A percentile compares a stretch with the other conserved stretches of the same genome.
phyloP scores from a whole-genome alignment of 1,284 basidiomycete species.

The Cystobasidium slooffiae region DNA sequence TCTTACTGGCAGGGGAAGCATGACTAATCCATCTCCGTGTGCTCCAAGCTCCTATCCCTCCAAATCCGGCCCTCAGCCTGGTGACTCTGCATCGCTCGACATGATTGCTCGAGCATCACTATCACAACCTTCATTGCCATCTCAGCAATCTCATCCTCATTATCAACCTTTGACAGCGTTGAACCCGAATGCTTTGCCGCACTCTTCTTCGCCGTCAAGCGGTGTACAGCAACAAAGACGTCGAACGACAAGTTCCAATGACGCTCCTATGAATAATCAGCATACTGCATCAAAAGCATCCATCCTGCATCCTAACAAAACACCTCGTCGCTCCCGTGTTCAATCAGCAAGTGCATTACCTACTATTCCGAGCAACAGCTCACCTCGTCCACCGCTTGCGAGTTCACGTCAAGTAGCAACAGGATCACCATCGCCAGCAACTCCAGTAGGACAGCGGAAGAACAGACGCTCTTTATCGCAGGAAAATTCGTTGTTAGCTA shows the following conservation, averaged over 20 bases:
- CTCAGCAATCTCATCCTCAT: slow-evolving; percentile 10
- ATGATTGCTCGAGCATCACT: slow-evolving; percentile 4
- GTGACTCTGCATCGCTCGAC: background rate
- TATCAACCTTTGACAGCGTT: background rate
- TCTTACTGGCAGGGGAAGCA: slow-evolving; percentile 10
- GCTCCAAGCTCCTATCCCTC: background rate
- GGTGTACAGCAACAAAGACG: slow-evolving; percentile 1
- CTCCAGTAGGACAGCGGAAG: background rate
- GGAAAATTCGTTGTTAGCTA: slow-evolving; percentile 38
- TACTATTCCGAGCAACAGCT: background rate
- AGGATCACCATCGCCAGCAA: background rate
- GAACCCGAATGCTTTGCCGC: background rate
- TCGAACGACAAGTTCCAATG: slow-evolving; percentile 6
- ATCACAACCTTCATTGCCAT: slow-evolving; percentile 6
- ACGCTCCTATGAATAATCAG: slow-evolving; percentile 6
- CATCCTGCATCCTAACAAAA: background rate
- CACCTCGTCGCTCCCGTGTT: slow-evolving; percentile 29
- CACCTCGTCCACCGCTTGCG: background rate
- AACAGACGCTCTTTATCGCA: slow-evolving; percentile 24
- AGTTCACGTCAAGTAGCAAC: background rate
- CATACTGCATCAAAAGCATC: background rate
- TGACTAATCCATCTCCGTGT: background rate
- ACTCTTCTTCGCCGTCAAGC: background rate
- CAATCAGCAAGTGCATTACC: slow-evolving; percentile 36
- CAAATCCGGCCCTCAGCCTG: background rate